Percentiles rank a stretch among this genome's conserved stretches.
Conservation (phyloP, 768 basidiomycete genomes). For the Mycena crocata region DNA sequence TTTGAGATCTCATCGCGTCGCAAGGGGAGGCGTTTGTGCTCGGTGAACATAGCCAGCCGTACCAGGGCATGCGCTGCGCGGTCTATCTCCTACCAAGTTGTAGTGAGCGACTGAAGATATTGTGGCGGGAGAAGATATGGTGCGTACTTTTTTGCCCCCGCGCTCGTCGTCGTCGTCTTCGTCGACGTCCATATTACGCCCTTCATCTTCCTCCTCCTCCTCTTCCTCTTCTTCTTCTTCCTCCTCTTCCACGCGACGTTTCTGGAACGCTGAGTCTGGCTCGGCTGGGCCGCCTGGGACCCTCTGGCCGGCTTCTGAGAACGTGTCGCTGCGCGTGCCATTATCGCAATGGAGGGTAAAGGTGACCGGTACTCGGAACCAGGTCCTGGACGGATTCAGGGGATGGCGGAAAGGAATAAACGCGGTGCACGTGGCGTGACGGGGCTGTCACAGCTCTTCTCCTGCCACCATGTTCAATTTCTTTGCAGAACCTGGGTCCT, state of each 20-base stretch:
- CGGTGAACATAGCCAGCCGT: slow-evolving; percentile 84
- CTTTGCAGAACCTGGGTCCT: no score
- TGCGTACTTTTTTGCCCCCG: slow-evolving; percentile 41
- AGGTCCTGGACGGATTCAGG: no score
- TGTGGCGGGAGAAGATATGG: neutral
- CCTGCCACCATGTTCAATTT: no score
- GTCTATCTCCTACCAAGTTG: slow-evolving; percentile 74
- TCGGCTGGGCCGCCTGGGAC: slow-evolving; percentile 50
- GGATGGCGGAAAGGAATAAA: no score
- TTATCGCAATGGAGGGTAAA: no score
- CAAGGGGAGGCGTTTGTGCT: slow-evolving; percentile 74
- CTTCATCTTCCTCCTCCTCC: slow-evolving; percentile 51
- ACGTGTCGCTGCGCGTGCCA: slow-evolving; percentile 52
- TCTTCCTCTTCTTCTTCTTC: slow-evolving; percentile 48
- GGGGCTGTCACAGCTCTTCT: no score
- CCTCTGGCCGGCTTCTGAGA: slow-evolving; percentile 53
- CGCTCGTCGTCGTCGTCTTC: slow-evolving; percentile 49
- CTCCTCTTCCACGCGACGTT: slow-evolving; percentile 39
- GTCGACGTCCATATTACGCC: slow-evolving; percentile 49
- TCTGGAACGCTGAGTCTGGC: slow-evolving; percentile 50
- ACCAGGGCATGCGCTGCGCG: slow-evolving; percentile 79
- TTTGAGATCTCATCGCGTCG: slow-evolving; percentile 89
- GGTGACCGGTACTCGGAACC: no score
- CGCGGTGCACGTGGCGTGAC: no score
- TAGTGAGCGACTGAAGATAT: neutral